Evolutionary conservation across 2,329 filamentous ascomycete species (phyloP).

Genomic region (Pleoardoris graminearum): DNA sequence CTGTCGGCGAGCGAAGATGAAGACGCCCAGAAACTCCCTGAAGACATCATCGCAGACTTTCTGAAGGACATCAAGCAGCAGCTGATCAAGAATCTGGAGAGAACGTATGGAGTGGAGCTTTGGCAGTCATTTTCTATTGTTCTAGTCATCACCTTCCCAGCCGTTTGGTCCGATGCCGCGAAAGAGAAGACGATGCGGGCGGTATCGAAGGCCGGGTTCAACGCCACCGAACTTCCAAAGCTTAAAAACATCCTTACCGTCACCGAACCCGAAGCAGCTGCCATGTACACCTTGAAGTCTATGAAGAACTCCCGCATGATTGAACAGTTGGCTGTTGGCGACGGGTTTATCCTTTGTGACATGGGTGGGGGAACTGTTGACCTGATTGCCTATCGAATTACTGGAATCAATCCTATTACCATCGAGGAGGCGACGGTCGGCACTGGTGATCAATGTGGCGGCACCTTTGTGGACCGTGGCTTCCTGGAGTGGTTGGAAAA

Average conservation of each 20-base stretch:
- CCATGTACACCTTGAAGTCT: slow-evolving; percentile 27
- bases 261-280: slow-evolving; percentile 35
- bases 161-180: slow-evolving; percentile 30
- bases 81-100: slow-evolving; percentile 26
- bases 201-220: slow-evolving; percentile 26
- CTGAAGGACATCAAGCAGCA: slow-evolving; percentile 26
- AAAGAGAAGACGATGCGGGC: slow-evolving; percentile 26
- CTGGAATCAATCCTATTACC: slow-evolving; percentile 8
- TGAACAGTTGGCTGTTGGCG: slow-evolving; percentile 13
- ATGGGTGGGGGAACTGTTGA: slow-evolving; percentile 38
- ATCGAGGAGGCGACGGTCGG: slow-evolving; percentile 31
- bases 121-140: slow-evolving; percentile 25
- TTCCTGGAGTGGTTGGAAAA: slow-evolving; percentile 30
- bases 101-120: slow-evolving; percentile 20
- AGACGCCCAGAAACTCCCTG: slow-evolving; percentile 14
- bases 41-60: slow-evolving; percentile 38
- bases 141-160: slow-evolving; percentile 30
- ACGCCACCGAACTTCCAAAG: slow-evolving; percentile 10
- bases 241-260: slow-evolving; percentile 7
- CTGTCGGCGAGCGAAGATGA: background rate
- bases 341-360: slow-evolving; percentile 35
- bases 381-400: slow-evolving; percentile 30
- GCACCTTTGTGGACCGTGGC: slow-evolving; percentile 29
- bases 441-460: slow-evolving; percentile 31
- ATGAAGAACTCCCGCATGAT: slow-evolving; percentile 18